Percentiles rank a stretch among this genome's conserved stretches.
These are phyloP conservation scores for Hanseniaspora osmophila DNA, from an alignment of 805 yeast species.

Conservation along the genomic window DNA sequence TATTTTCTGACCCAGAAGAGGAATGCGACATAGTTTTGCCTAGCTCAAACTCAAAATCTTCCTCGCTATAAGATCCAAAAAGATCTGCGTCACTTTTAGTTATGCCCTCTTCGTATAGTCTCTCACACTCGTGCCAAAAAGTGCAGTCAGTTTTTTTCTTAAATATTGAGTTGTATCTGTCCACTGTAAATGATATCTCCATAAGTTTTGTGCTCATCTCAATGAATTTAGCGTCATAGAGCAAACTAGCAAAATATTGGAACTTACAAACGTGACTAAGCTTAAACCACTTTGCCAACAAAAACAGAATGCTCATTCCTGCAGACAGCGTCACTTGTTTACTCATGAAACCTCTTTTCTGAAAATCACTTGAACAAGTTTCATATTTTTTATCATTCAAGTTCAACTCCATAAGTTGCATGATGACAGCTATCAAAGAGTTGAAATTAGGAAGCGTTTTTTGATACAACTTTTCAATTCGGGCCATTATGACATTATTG, in stretches of 20 bases:
- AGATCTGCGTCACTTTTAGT: not conserved
- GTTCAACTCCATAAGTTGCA: slow-evolving; percentile 49
- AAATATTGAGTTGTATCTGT: slow-evolving; percentile 21
- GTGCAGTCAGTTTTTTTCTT: slow-evolving; percentile 10
- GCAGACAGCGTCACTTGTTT: slow-evolving; percentile 52
- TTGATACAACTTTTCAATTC: slow-evolving; percentile 49
- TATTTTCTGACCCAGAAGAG: slow-evolving; percentile 5
- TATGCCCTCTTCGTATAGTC: not conserved
- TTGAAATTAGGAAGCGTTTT: slow-evolving; percentile 40
- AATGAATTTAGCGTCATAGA: slow-evolving; percentile 60
- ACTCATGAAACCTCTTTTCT: slow-evolving; percentile 23
- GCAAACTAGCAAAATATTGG: slow-evolving; percentile 54
- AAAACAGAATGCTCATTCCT: slow-evolving; percentile 35
- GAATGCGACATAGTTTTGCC: slow-evolving; percentile 7
- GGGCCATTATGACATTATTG: slow-evolving; percentile 21
- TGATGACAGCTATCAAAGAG: slow-evolving; percentile 47
- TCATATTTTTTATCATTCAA: slow-evolving; percentile 17
- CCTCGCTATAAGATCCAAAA: not conserved
- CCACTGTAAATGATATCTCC: slow-evolving; percentile 15
- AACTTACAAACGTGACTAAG: slow-evolving; percentile 62
- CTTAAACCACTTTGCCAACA: slow-evolving; percentile 66
- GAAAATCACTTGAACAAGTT: slow-evolving; percentile 4
- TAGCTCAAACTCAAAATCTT: not conserved
- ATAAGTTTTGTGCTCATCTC: slow-evolving; percentile 15
- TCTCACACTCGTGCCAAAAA: slow-evolving; percentile 18